phyloP scores from a whole-genome alignment of 345 rosid genomes.

The Eucalyptus pauciflora region DNA sequence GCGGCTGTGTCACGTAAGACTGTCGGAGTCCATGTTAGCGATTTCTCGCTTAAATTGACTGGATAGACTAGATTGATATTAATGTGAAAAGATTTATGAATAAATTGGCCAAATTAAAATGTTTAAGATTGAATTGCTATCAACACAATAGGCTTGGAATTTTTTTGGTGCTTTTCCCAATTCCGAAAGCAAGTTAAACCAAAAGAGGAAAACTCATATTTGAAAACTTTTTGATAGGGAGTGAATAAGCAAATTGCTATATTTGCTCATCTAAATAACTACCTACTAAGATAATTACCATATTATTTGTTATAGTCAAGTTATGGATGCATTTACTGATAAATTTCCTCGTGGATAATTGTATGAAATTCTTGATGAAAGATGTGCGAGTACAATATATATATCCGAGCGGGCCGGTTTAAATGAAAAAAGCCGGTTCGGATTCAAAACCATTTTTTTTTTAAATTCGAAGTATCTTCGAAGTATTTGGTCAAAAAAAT shows the following conservation, averaged over 20 bases:
- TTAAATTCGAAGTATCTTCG: neutral
- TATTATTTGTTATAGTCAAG: neutral
- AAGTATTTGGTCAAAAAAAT: no score
- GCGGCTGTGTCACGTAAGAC: accelerated
- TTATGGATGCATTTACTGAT: neutral
- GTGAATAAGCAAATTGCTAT: neutral
- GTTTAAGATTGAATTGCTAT: no score
- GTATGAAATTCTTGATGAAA: neutral
- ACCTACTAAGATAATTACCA: neutral
- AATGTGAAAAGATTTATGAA: no score
- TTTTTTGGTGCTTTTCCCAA: neutral
- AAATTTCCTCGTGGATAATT: accelerated
- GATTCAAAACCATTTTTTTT: neutral
- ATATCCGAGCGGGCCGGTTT: no score
- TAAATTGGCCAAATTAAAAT: no score
- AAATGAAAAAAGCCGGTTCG: neutral
- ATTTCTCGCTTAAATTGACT: no score
- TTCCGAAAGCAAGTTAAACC: neutral
- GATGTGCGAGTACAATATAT: accelerated
- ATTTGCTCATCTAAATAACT: neutral
- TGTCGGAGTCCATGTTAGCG: accelerated
- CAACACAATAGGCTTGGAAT: no score
- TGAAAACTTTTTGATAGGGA: neutral
- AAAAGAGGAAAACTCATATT: neutral
- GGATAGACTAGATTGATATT: no score